Percentiles rank a stretch among this genome's conserved stretches.
These are phyloP conservation scores for Cryptosporidium sp. DNA, from an alignment of 169 alveolate species.

Conservation along the genomic window DNA sequence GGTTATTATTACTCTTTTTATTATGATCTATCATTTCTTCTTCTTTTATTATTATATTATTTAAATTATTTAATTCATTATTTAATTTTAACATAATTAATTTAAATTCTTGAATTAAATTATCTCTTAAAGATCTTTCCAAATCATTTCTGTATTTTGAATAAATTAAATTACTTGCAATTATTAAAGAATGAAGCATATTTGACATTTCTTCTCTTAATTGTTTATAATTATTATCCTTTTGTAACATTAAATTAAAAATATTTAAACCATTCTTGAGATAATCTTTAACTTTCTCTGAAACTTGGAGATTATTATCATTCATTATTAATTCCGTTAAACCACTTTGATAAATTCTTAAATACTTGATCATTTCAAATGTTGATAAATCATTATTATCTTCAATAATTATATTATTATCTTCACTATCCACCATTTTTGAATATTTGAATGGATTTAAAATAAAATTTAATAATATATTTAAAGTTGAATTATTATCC, in stretches of 20 bases:
- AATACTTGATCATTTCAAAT: slow-evolving; percentile 45
- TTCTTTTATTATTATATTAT: background rate
- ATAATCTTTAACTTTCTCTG: background rate
- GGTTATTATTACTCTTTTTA: background rate
- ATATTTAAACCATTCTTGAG: slow-evolving; percentile 15
- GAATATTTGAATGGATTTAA: slow-evolving; percentile 23
- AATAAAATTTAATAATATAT: slow-evolving; percentile 9
- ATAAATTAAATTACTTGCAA: slow-evolving; percentile 34
- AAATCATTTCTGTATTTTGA: background rate
- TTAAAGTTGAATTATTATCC: background rate
- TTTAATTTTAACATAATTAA: background rate
- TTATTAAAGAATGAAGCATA: slow-evolving; percentile 35
- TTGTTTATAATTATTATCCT: slow-evolving; percentile 54
- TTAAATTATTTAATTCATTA: background rate
- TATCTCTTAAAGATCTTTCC: background rate
- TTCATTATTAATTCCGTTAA: slow-evolving; percentile 44
- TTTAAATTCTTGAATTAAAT: background rate
- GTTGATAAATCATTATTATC: slow-evolving; percentile 20
- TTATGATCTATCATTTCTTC: background rate
- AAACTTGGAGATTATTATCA: background rate
- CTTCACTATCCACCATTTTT: background rate
- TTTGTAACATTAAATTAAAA: background rate
- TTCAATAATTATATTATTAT: background rate
- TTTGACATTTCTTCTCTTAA: slow-evolving; percentile 67
- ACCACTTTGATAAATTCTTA: slow-evolving; percentile 65